Percentiles rank a stretch among this genome's conserved stretches.
Conservation (phyloP, 2,329 filamentous ascomycete genomes). For the Ceratocystis smalleyi region DNA sequence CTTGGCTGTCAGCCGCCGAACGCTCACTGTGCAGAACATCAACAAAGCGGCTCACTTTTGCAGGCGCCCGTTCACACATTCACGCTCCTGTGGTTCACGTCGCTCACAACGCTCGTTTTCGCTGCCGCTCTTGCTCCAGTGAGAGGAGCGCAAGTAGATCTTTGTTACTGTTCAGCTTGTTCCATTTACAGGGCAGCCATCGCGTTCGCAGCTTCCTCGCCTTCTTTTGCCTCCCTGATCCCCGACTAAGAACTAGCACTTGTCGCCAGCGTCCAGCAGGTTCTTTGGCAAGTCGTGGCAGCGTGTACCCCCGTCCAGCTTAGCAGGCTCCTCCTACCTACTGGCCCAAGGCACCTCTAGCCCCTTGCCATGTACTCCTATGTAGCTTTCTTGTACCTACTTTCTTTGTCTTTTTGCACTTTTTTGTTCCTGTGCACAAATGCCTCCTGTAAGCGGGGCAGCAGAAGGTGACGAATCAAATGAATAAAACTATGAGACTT, state of each 20-base stretch:
- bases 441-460: conserved; percentile 1
- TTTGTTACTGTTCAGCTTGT: not conserved
- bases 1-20: too few relatives aligned
- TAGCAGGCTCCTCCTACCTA: not conserved
- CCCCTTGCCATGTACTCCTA: not conserved
- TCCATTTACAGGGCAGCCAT: not conserved
- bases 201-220: not conserved
- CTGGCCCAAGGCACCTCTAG: not conserved
- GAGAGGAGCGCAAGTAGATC: not conserved
- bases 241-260: not conserved
- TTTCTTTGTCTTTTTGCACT: not conserved
- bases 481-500: conserved; percentile 3
- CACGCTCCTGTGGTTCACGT: not conserved
- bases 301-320: not conserved
- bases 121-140: not conserved
- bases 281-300: too few relatives aligned
- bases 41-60: too few relatives aligned
- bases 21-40: too few relatives aligned
- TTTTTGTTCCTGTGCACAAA: not conserved
- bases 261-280: not conserved
- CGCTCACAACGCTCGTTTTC: not conserved
- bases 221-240: not conserved
- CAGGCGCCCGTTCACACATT: not conserved
- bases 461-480: conserved; percentile 2
- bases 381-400: not conserved